These are phyloP conservation scores for Sugiyamaella floridensis DNA, from an alignment of 805 yeast genomes.

Conservation along the genomic window DNA sequence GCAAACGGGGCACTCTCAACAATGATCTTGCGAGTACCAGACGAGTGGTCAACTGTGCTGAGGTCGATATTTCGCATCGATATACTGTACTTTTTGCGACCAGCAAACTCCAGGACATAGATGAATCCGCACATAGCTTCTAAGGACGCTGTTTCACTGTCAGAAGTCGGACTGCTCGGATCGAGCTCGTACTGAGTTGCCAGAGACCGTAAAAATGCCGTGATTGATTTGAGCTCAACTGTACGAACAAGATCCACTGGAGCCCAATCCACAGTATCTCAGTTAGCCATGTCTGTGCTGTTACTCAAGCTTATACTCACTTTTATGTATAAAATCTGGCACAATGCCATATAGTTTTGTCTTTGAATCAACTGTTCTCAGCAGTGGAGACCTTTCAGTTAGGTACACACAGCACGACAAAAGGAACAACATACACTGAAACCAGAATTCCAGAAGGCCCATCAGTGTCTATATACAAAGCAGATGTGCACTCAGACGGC, in stretches of 20 bases:
- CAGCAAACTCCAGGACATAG: not conserved
- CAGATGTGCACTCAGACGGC: slow-evolving; percentile 3
- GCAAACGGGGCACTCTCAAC: slow-evolving; percentile 31
- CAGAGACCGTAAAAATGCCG: slow-evolving; percentile 2
- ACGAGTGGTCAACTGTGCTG: not conserved
- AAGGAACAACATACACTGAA: slow-evolving; percentile 1
- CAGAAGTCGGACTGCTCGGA: not conserved
- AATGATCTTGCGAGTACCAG: slow-evolving; percentile 3
- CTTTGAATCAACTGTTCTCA: not conserved
- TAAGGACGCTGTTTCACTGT: not conserved
- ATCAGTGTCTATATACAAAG: not conserved
- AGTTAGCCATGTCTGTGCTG: not conserved
- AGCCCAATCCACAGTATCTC: slow-evolving; percentile 11
- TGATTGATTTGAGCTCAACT: not conserved
- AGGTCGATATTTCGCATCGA: not conserved
- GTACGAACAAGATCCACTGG: slow-evolving; percentile 2
- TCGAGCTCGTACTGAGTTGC: slow-evolving; percentile 1
- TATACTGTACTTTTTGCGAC: not conserved
- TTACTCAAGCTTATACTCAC: not conserved
- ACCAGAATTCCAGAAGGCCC: not conserved
- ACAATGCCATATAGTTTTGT: not conserved
- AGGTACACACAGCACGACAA: not conserved
- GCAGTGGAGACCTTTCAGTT: slow-evolving; percentile 2
- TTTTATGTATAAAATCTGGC: not conserved
- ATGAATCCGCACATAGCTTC: slow-evolving; percentile 1